A percentile compares a stretch with the other conserved stretches of the same genome.
Evolutionary conservation across 306 rosid genomes (phyloP).

Genomic region (Gleditsia sinensis): DNA sequence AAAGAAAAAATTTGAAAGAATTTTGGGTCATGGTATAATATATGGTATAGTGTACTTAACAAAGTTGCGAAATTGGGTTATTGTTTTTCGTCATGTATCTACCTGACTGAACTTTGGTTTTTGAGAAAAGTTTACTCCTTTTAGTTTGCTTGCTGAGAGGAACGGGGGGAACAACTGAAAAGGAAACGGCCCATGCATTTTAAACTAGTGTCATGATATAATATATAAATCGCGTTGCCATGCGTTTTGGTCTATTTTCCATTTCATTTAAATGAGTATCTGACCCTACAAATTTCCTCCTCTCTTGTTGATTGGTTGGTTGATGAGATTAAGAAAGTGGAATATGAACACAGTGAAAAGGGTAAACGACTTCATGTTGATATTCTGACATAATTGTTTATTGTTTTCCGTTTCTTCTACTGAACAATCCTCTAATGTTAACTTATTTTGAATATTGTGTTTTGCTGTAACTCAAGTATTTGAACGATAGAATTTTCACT

Average conservation of each 20-base stretch:
- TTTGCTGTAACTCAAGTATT: neutral
- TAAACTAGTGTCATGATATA: slow-evolving; percentile 7
- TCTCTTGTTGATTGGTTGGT: neutral
- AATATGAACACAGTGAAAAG: neutral
- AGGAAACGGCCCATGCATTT: neutral
- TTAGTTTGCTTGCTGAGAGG: neutral
- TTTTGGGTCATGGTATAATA: neutral
- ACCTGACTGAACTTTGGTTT: neutral
- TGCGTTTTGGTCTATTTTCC: neutral
- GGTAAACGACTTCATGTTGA: neutral
- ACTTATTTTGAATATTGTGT: neutral
- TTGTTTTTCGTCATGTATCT: neutral
- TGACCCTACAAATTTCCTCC: neutral
- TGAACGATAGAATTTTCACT: neutral
- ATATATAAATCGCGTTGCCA: neutral
- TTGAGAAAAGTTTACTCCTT: neutral
- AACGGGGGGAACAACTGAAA: neutral
- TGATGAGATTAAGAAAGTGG: neutral
- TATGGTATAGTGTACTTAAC: neutral
- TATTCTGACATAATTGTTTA: neutral
- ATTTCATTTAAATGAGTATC: neutral
- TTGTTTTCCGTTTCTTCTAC: neutral
- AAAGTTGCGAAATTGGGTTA: neutral
- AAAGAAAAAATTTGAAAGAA: neutral
- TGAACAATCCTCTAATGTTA: neutral